Evolutionary conservation across 2,329 filamentous ascomycete genomes (phyloP).

Genomic region (Coleophoma eucalyptorum): DNA sequence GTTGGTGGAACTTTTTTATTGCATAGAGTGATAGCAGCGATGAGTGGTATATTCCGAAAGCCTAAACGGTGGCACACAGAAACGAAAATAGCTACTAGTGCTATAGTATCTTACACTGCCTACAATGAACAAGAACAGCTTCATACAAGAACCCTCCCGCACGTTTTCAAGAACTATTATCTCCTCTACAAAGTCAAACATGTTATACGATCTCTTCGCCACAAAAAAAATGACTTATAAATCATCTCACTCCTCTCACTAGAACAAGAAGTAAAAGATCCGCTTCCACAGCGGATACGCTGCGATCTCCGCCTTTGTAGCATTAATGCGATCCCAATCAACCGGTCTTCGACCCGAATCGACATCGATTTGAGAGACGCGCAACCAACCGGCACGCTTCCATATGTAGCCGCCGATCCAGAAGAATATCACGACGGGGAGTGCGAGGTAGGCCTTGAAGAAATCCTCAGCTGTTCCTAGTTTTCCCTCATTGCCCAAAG

Average conservation of each 20-base stretch:
- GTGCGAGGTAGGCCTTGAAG: constrained; percentile 50
- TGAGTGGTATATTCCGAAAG: too few species aligned
- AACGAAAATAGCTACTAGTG: too few species aligned
- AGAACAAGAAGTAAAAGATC: constrained; percentile 2
- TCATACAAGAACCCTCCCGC: too few species aligned
- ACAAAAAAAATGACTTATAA: too few species aligned
- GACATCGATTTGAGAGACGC: constrained; percentile 58
- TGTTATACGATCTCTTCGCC: too few species aligned
- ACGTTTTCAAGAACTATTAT: too few species aligned
- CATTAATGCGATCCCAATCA: constrained; percentile 41
- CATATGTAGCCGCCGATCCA: constrained; percentile 56
- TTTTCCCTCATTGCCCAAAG: constrained; percentile 55
- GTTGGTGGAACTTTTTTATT: too few species aligned
- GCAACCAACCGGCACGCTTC: constrained; percentile 61
- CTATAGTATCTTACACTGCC: too few species aligned
- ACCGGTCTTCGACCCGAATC: constrained; percentile 62
- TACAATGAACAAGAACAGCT: too few species aligned
- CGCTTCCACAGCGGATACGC: constrained; percentile 45
- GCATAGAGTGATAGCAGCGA: too few species aligned
- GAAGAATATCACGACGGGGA: constrained; percentile 50
- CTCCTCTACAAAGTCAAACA: too few species aligned
- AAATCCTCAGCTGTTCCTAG: constrained; percentile 40
- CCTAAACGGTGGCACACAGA: too few species aligned
- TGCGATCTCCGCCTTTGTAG: constrained; percentile 44
- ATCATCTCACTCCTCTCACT: neutral